Evolutionary conservation across 1,139 yeast genomes (phyloP).

Genomic region (Magnusiomyces paraingens): DNA sequence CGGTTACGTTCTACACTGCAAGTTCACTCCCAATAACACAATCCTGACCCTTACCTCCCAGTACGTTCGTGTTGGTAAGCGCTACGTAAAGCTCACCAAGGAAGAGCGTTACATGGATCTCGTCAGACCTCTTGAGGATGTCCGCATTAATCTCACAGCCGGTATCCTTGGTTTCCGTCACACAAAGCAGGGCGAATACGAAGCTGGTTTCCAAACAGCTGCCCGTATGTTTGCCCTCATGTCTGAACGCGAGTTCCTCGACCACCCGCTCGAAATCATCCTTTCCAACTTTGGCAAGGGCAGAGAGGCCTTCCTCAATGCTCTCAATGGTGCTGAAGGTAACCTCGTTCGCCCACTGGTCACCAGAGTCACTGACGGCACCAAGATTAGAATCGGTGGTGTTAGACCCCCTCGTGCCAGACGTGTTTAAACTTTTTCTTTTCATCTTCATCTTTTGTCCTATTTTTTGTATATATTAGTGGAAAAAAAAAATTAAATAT

Average conservation of each 20-base stretch:
- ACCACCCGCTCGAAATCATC: constrained; percentile 48
- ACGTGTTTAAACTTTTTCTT: constrained; percentile 46
- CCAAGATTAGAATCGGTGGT: constrained; percentile 89
- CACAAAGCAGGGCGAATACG: constrained; percentile 73
- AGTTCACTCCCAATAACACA: constrained; percentile 77
- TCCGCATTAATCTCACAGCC: constrained; percentile 49
- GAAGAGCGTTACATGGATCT: constrained; percentile 75
- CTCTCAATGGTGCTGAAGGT: constrained; percentile 88
- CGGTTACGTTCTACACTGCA: constrained; percentile 68
- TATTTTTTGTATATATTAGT: constrained; percentile 5
- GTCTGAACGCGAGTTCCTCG: constrained; percentile 45
- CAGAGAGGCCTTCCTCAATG: constrained; percentile 77
- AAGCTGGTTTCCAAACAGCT: constrained; percentile 87
- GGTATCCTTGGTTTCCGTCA: constrained; percentile 40
- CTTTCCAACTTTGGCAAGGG: constrained; percentile 84
- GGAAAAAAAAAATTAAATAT: neutral
- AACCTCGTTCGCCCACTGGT: constrained; percentile 55
- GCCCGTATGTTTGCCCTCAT: constrained; percentile 66
- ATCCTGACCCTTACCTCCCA: constrained; percentile 63
- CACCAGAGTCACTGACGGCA: constrained; percentile 65
- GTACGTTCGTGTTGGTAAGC: constrained; percentile 47
- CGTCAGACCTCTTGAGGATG: constrained; percentile 73
- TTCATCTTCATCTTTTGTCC: neutral
- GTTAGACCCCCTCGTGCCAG: constrained; percentile 76
- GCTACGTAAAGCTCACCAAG: constrained; percentile 38